Evolutionary conservation across 23 red algal genomes (phyloP), one percentile per base, ranked within the genome.

Genomic region (Gracilaria vermiculophylla): DNA sequence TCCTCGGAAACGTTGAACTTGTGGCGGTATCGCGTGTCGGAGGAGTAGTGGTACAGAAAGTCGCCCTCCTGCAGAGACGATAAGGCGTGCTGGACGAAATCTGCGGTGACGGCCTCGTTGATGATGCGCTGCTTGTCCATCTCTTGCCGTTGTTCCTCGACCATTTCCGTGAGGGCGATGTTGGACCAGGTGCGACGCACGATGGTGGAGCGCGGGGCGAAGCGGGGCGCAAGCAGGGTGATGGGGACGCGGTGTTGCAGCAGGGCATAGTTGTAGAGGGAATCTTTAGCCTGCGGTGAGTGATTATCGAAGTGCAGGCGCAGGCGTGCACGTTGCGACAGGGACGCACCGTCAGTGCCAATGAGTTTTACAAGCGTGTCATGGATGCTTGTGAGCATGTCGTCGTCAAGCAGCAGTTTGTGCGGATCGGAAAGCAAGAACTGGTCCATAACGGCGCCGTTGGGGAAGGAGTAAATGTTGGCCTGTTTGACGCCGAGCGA

Each of bases 361-460:
- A 94, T 77, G n/a, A 98, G 88, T 32, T 72, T 58, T 32, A 82
- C 67, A n/a, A 98, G 79, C 11, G 77, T 71, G 33, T 94, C 82
- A 65, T 98, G 90, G 41, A 98, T 78, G 12, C 25, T 33, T 16
- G 24, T 45, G 36, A 93, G 82, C 24, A 44, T 67, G 10, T 86
- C 83, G 28, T 94, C 96, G 12, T 87, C 80, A 15, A 70, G 44
- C 47, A 98, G 87, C 48, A 94, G 62, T 20, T 49, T 34, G 10
- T 88, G 53, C 36, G 77, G 65, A 67, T 98, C 96, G 53, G 83
- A 52, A n/a, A 98, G 53, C 7, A 54, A 81, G 76, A 98, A 98
- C 35, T 94, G 89, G 57, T 98, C 96, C 96, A 98, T 98, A 50
- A 98, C 76, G 29, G 86, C 86, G 57, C 91, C 89, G 64, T 84